Conservation (phyloP, 2,329 filamentous ascomycete species). For the Colletotrichum neosansevieriae region DNA sequence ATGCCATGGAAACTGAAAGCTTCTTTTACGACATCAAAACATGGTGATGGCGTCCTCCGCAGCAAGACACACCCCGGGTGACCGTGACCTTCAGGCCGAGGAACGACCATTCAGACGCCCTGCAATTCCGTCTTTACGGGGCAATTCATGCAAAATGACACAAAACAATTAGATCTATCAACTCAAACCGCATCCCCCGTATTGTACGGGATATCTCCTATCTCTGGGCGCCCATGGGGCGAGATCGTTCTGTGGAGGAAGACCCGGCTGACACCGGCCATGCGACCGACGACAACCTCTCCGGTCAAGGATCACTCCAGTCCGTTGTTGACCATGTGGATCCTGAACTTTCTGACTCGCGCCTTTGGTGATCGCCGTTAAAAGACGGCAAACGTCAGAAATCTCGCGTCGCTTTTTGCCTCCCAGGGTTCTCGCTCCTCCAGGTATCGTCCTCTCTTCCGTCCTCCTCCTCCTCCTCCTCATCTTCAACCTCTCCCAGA, state of each 20-base stretch:
- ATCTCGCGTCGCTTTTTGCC: slow-evolving; percentile 13
- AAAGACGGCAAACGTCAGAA: slow-evolving; percentile 29
- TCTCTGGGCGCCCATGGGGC: slow-evolving; percentile 36
- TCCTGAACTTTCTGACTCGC: slow-evolving; percentile 29
- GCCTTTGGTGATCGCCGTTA: slow-evolving; percentile 13
- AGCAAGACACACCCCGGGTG: slow-evolving; percentile 1
- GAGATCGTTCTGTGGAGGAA: slow-evolving; percentile 38
- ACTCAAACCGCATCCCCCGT: slow-evolving; percentile 22
- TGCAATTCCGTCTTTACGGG: background rate
- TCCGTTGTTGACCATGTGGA: slow-evolving; percentile 28
- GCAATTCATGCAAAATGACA: slow-evolving; percentile 23
- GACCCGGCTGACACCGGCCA: slow-evolving; percentile 23
- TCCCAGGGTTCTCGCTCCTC: slow-evolving; percentile 18
- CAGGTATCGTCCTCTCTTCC: slow-evolving; percentile 1
- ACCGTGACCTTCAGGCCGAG: slow-evolving; percentile 26
- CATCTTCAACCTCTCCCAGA: slow-evolving; percentile 2
- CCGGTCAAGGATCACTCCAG: slow-evolving; percentile 14
- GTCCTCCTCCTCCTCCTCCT: background rate
- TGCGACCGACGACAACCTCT: slow-evolving; percentile 34
- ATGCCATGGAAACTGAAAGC: slow-evolving; percentile 35
- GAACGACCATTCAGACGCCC: slow-evolving; percentile 18
- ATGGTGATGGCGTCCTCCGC: slow-evolving; percentile 31
- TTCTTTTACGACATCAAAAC: slow-evolving; percentile 40
- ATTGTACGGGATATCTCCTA: slow-evolving; percentile 28
- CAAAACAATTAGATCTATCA: slow-evolving; percentile 38